Evolutionary conservation across 1,284 basidiomycete species (phyloP), one percentile per base, ranked within the genome.

Genomic region (Malassezia slooffiae): DNA sequence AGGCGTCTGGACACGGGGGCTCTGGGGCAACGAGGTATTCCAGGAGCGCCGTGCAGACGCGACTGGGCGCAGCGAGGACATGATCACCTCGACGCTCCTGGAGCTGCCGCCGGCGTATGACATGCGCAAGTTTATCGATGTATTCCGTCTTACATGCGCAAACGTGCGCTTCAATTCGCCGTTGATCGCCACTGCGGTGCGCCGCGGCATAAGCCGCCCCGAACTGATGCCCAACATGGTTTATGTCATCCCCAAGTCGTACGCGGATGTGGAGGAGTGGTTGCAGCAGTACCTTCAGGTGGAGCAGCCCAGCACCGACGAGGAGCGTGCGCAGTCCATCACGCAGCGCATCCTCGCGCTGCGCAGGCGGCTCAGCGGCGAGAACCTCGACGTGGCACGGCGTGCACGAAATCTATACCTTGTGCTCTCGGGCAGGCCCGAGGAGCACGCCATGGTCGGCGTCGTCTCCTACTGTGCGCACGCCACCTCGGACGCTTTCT

Each of bases 11-110:
- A n/a, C 29, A 12, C 46, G 46, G 15, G 40, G 27, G 2, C 26
- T 48, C 15, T 48, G 46, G 46, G 35, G 35, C 13, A 29, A 27
- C 15, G 46, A 48, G 12, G 21, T 48, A 28, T 48, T 43, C 35
- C 46, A 48, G 36, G 46, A 48, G 33, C 40, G 46, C 10, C 34
- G 46, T 6, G 33, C 46, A 1, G 8, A 10, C 8, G 22, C 13
- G 4, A 42, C 45, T 1, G 44, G 40, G 15, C 32, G 40, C n/a
- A 29, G 31, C 3, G 46, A 48, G 13, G 46, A 48, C 28, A 48
- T 48, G 46, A 29, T 48, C n/a, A 43, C 40, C 2, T 27, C 22
- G 2, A 36, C 41, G 1, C 10, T 32, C 3, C 19, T 48, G 4
- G 9, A n/a, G 7, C 15, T 48, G 7, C 46, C 46, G 1, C 12